phyloP scores from a whole-genome alignment of 1,139 yeast genomes.

The Pichia sp. region DNA sequence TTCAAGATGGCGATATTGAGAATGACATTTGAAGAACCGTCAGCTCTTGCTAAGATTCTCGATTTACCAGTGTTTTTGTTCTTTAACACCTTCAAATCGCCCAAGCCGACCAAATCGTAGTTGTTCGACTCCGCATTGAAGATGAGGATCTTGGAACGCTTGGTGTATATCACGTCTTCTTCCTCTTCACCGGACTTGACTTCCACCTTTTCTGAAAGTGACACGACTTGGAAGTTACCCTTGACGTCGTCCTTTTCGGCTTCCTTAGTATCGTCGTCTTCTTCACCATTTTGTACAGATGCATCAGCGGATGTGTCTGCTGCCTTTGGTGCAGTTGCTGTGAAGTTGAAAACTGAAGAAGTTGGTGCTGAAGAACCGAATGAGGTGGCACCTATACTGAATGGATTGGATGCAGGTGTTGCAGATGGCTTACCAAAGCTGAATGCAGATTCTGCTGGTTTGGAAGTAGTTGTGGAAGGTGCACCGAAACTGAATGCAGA shows the following conservation, averaged over 20 bases:
- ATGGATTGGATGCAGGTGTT: slow-evolving; percentile 11
- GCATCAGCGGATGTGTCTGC: slow-evolving; percentile 12
- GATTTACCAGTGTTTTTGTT: slow-evolving; percentile 57
- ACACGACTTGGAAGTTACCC: slow-evolving; percentile 48
- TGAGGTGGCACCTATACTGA: slow-evolving; percentile 24
- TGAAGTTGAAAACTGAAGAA: slow-evolving; percentile 16
- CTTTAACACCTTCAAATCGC: slow-evolving; percentile 72
- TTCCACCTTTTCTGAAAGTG: slow-evolving; percentile 47
- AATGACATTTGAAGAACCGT: slow-evolving; percentile 75
- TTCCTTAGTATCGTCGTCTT: slow-evolving; percentile 22
- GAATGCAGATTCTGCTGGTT: too few species aligned
- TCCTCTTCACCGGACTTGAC: slow-evolving; percentile 83
- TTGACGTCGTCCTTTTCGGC: slow-evolving; percentile 43
- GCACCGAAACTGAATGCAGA: slow-evolving; percentile 26
- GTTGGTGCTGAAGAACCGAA: not conserved
- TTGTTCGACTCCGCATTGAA: slow-evolving; percentile 51
- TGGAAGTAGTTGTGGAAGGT: slow-evolving; percentile 24
- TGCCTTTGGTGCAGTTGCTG: slow-evolving; percentile 22
- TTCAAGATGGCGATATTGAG: slow-evolving; percentile 59
- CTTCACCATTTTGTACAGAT: slow-evolving; percentile 11
- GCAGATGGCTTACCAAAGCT: slow-evolving; percentile 27
- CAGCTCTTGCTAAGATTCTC: slow-evolving; percentile 80
- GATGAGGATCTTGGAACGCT: slow-evolving; percentile 71
- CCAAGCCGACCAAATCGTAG: slow-evolving; percentile 70
- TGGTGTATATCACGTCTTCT: slow-evolving; percentile 62